Percentiles rank a stretch among this genome's conserved stretches.
These are phyloP conservation scores for Aspergillus fructus DNA, from an alignment of 2,329 filamentous ascomycete genomes.

Conservation along the genomic window DNA sequence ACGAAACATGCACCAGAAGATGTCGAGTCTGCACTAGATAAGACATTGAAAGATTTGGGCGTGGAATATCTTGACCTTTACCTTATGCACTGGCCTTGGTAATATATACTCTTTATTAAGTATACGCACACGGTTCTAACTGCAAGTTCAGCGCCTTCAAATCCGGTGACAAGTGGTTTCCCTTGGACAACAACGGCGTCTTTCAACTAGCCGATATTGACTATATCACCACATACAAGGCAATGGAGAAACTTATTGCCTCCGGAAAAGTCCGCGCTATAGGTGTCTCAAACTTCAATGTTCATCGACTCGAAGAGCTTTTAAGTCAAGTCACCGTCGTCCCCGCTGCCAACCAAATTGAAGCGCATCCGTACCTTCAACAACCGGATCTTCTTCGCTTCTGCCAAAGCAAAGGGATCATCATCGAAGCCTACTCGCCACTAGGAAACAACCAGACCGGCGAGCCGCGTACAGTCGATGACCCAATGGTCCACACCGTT, in stretches of 20 bases:
- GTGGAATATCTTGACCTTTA: conserved; percentile 69
- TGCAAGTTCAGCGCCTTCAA: conserved; percentile 18
- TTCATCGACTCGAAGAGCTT: conserved; percentile 71
- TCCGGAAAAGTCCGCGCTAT: conserved; percentile 65
- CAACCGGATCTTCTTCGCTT: conserved; percentile 54
- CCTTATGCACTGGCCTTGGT: conserved; percentile 59
- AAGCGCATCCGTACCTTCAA: conserved; percentile 25
- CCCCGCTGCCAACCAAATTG: conserved; percentile 69
- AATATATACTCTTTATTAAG: not conserved
- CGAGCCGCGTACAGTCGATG: conserved; percentile 51
- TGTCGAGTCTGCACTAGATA: conserved; percentile 61
- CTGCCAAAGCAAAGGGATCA: conserved; percentile 54
- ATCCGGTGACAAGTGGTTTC: conserved; percentile 24
- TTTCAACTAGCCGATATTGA: conserved; percentile 23
- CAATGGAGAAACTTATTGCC: conserved; percentile 57
- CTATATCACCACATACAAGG: conserved; percentile 49
- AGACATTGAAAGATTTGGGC: conserved; percentile 60
- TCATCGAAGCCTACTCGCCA: conserved; percentile 58
- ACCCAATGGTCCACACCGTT: conserved; percentile 59
- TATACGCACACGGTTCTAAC: too few relatives aligned
- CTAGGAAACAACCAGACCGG: conserved; percentile 50
- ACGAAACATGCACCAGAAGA: conserved; percentile 65
- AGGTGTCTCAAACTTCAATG: conserved; percentile 71
- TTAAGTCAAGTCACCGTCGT: conserved; percentile 64
- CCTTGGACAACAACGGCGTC: conserved; percentile 20